Percentiles rank a stretch among this genome's conserved stretches.
Conservation (phyloP, 2,329 filamentous ascomycete species). For the Fusarium sp. region DNA sequence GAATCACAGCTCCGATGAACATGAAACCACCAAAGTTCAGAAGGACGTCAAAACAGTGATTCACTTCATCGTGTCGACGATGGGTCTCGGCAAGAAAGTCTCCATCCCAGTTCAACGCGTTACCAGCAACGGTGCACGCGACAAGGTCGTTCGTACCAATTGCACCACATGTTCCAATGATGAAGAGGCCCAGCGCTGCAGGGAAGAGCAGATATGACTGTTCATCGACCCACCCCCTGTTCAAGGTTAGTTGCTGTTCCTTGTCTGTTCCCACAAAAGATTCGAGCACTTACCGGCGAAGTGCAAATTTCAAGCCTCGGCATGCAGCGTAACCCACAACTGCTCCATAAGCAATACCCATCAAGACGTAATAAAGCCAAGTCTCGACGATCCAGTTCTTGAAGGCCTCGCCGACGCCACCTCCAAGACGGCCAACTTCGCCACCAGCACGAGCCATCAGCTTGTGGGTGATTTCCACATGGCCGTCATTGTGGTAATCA, state of each 20-base stretch:
- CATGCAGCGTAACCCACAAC: constrained; percentile 64
- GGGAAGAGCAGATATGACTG: constrained; percentile 68
- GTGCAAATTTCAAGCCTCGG: constrained; percentile 60
- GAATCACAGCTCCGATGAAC: constrained; percentile 69
- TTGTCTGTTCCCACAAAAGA: neutral
- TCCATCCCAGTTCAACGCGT: constrained; percentile 72
- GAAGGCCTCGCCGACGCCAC: constrained; percentile 64
- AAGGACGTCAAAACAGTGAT: constrained; percentile 68
- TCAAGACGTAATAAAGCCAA: constrained; percentile 69
- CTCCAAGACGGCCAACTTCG: constrained; percentile 65
- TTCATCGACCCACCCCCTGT: constrained; percentile 66
- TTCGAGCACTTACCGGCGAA: constrained; percentile 49
- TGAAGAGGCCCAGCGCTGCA: constrained; percentile 66
- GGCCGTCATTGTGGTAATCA: neutral
- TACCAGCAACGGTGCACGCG: constrained; percentile 72
- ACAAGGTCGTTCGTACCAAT: constrained; percentile 72
- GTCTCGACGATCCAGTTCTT: constrained; percentile 72
- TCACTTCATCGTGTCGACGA: constrained; percentile 71
- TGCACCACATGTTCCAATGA: constrained; percentile 68
- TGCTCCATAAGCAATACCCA: constrained; percentile 66
- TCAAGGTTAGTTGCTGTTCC: neutral
- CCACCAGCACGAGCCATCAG: constrained; percentile 43
- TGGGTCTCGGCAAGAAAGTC: constrained; percentile 69
- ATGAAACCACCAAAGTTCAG: constrained; percentile 73
- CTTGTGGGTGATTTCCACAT: neutral